These are phyloP conservation scores for Pseudotulostoma volvatum DNA, from an alignment of 495 filamentous ascomycete species.

Conservation along the genomic window DNA sequence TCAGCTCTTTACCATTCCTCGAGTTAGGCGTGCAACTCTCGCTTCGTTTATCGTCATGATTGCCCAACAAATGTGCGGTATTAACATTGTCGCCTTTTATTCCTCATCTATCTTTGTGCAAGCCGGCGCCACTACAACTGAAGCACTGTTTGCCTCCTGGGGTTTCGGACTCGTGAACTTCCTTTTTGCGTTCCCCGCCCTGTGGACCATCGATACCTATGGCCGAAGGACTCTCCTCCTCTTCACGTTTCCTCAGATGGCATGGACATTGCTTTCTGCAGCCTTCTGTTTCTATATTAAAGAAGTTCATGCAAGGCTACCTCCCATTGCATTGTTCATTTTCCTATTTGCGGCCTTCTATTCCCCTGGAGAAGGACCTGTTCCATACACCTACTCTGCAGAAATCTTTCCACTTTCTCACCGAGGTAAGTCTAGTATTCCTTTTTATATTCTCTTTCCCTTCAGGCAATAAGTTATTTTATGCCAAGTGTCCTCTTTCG, in stretches of 20 bases:
- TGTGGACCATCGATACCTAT: conserved; percentile 33
- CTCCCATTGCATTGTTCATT: conserved; percentile 44
- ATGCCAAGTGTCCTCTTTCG: too few species aligned
- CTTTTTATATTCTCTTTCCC: background rate
- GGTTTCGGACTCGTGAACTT: conserved; percentile 44
- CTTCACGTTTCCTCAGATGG: conserved; percentile 37
- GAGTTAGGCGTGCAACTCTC: conserved; percentile 47
- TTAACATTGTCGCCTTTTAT: conserved; percentile 60
- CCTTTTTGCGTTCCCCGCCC: conserved; percentile 37
- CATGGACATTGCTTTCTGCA: conserved; percentile 30
- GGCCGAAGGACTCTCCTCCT: conserved; percentile 33
- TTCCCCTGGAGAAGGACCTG: conserved; percentile 53
- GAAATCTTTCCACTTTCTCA: conserved; percentile 69
- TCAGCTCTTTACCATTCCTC: conserved; percentile 53
- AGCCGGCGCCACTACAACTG: conserved; percentile 26
- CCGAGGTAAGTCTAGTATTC: conserved; percentile 37
- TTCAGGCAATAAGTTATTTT: too few species aligned
- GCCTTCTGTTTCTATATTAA: conserved; percentile 31
- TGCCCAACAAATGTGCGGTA: conserved; percentile 39
- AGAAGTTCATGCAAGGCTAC: conserved; percentile 26
- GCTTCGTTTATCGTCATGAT: conserved; percentile 54
- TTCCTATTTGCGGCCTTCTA: conserved; percentile 54
- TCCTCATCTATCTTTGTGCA: conserved; percentile 46
- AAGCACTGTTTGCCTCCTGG: conserved; percentile 36
- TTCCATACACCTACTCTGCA: conserved; percentile 59